Evolutionary conservation across 202 grass and related monocot species (phyloP).

Genomic region (Tripidium arundinaceum): DNA sequence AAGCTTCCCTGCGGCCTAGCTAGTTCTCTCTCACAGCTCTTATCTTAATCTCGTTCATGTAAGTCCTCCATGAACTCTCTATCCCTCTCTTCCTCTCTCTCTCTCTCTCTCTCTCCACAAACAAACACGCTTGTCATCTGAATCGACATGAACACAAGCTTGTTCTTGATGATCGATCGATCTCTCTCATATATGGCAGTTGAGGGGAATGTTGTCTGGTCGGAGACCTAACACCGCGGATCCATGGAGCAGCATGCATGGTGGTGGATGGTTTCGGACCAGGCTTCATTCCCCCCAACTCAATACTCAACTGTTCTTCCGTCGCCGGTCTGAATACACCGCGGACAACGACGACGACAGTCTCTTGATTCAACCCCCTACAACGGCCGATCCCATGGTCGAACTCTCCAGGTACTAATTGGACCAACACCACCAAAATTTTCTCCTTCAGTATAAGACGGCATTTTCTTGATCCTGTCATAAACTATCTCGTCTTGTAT

Average conservation of each 20-base stretch:
- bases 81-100: background rate
- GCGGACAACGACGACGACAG: background rate
- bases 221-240: constrained; percentile 46
- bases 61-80: background rate
- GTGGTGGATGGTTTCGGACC: constrained; percentile 73
- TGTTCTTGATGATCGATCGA: background rate
- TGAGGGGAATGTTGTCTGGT: constrained; percentile 98
- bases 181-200: constrained; percentile 31
- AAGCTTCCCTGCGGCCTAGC: background rate
- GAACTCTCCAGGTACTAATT: background rate
- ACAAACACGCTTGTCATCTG: no score
- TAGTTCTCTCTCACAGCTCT: background rate
- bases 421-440: background rate
- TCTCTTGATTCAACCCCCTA: background rate
- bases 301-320: constrained; percentile 45
- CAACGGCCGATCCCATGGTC: background rate
- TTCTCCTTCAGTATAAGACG: background rate
- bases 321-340: background rate
- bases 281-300: constrained; percentile 99
- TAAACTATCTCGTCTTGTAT: background rate
- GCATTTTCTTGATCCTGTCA: background rate
- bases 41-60: constrained; percentile 15
- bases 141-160: no score
- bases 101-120: background rate
- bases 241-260: background rate